These are phyloP conservation scores for Boletus rubroflammeus DNA, from an alignment of 768 basidiomycete species.

Conservation along the genomic window DNA sequence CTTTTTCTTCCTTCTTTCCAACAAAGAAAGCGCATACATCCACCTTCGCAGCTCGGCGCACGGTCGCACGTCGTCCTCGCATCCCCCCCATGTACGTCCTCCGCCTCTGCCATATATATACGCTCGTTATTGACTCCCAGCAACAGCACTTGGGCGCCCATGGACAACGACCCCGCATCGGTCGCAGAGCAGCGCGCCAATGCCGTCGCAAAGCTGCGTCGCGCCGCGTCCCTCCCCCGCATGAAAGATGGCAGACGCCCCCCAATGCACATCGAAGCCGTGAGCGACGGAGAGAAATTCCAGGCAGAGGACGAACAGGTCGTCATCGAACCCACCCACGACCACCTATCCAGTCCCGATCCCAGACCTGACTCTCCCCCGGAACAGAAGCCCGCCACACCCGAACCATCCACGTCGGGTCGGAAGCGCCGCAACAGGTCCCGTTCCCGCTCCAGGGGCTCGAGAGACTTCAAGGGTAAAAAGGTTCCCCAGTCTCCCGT, in stretches of 20 bases:
- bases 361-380: conserved; percentile 26
- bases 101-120: neutral
- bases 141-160: conserved; percentile 14
- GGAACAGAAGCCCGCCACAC: conserved; percentile 32
- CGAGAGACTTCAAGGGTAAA: conserved; percentile 70
- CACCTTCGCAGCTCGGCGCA: conserved; percentile 6
- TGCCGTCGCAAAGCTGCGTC: conserved; percentile 86
- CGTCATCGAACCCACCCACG: conserved; percentile 2
- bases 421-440: conserved; percentile 73
- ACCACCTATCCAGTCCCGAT: conserved; percentile 19
- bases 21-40: conserved; percentile 13
- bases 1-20: neutral
- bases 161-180: conserved; percentile 38
- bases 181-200: conserved; percentile 79
- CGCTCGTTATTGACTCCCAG: neutral
- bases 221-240: conserved; percentile 86
- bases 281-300: conserved; percentile 76
- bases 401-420: conserved; percentile 39
- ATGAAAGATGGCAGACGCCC: conserved; percentile 90
- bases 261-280: conserved; percentile 78
- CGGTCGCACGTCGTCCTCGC: conserved; percentile 1
- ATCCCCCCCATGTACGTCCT: conserved; percentile 8
- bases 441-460: conserved; percentile 55
- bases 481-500: conserved; percentile 46
- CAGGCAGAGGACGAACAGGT: conserved; percentile 36